Evolutionary conservation across 495 filamentous ascomycete species (phyloP).

Genomic region (Acidiella bohemica): DNA sequence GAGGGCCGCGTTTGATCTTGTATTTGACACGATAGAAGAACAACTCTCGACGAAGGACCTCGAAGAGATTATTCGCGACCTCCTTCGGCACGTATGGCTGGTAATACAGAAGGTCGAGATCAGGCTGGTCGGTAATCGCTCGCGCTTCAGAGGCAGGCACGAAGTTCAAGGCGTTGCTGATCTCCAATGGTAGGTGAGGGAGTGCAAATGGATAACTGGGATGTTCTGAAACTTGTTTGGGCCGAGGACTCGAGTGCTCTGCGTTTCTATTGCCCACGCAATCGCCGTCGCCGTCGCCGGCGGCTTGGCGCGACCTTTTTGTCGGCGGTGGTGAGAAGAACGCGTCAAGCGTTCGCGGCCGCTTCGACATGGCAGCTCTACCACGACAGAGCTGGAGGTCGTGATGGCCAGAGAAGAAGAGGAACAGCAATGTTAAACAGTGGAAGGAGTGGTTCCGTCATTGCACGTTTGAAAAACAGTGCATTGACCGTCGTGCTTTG

Average conservation of each 20-base stretch:
- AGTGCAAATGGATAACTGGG: conserved; percentile 51
- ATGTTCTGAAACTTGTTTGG: conserved; percentile 28
- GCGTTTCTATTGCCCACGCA: background rate
- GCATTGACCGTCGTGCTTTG: no score
- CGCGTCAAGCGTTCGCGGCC: conserved; percentile 33
- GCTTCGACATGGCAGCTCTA: conserved; percentile 1
- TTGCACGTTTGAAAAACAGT: no score
- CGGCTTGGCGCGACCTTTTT: conserved; percentile 23
- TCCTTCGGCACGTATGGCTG: conserved; percentile 46
- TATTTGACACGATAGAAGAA: conserved; percentile 66
- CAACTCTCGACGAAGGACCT: conserved; percentile 46
- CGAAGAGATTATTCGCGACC: conserved; percentile 44
- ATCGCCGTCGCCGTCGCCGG: background rate
- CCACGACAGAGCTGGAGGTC: background rate
- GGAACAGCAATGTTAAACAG: background rate
- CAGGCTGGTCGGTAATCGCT: conserved; percentile 44
- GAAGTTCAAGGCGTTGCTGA: conserved; percentile 29
- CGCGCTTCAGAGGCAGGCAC: conserved; percentile 30
- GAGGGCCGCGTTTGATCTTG: conserved; percentile 44
- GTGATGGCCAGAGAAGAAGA: background rate
- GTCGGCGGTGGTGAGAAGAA: conserved; percentile 37
- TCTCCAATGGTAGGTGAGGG: conserved; percentile 36
- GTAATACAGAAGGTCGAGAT: conserved; percentile 56
- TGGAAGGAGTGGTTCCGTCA: no score
- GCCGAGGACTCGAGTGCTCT: background rate